Conservation (phyloP, 441 rosid species). For the Gossypium lobatum region DNA sequence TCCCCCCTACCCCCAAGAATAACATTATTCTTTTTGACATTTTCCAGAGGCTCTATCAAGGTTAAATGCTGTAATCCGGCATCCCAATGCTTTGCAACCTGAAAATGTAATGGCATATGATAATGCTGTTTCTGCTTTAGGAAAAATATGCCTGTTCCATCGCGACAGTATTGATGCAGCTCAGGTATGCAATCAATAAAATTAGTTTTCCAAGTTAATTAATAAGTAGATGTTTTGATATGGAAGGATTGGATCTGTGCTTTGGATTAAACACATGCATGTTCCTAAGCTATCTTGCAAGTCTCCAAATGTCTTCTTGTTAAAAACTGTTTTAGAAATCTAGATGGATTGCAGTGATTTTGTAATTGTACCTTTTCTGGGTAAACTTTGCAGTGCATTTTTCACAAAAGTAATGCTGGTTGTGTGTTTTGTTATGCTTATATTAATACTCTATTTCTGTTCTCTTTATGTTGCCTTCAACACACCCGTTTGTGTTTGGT, state of each 20-base stretch:
- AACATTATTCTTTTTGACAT: conserved; percentile 21
- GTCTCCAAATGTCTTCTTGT: background rate
- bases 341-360: conserved; percentile 1
- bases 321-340: background rate
- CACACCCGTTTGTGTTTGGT: conserved; percentile 11
- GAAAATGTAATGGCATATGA: conserved; percentile 97
- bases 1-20: conserved; percentile 1
- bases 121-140: conserved; percentile 98
- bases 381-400: background rate
- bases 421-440: background rate
- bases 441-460: background rate
- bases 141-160: conserved; percentile 91
- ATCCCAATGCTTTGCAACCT: conserved; percentile 75
- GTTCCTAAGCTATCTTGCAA: background rate
- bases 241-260: background rate
- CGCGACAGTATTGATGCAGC: conserved; percentile 83
- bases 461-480: conserved; percentile 1
- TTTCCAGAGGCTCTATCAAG: conserved; percentile 94
- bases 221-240: background rate
- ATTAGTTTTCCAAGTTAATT: background rate
- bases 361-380: background rate
- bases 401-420: background rate
- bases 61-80: conserved; percentile 75
- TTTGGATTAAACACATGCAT: background rate
- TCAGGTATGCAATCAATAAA: conserved; percentile 50